Base-by-base conservation (phyloP, 2,329 filamentous ascomycete genomes). In the Colletotrichum cordylinicola region DNA sequence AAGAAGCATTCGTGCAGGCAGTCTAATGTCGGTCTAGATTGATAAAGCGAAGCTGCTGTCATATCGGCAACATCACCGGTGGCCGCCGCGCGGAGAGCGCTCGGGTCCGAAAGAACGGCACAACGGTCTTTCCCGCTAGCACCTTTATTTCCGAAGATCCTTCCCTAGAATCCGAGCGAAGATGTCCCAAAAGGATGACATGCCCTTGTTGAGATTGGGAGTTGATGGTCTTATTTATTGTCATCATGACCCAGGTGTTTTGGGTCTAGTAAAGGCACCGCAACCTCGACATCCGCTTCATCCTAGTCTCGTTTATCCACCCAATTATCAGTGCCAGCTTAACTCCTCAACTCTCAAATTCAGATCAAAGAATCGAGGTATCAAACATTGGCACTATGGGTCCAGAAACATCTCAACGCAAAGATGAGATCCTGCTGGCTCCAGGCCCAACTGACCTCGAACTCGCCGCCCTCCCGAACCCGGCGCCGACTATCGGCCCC, bases 381-480 rank as follows among this genome's bases (percentile, higher is more conserved):
- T 21, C 43, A 24, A 6, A 52, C 6, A 24, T 52, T n/a, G 10
- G 2, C 13, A 52, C 2, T 0, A 52, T 52, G 43, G n/a, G 1
- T 1, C 12, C n/a, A 52, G n/a, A 52, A 1, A 13, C 12, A 13
- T 52, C 43, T 52, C n/a, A 13, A 0, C 0, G n/a, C 0, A 52
- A 52, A 21, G 43, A 52, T 52, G 43, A 52, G 0, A 21, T 13
- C 43, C 43, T 52, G n/a, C n/a, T 52, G 43, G 43, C 43, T 4
- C n/a, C 43, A n/a, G 43, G 43, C n/a, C 43, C 43, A 52, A 52
- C 43, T 21, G 3, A 15, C 1, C 3, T 52, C 43, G 43, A 24
- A 21, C 43, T 52, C n/a, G 43, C 12, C 43, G 43, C 43, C n/a
- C n/a, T 52, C 6, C 43, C 43, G 6, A 16, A n/a, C 43, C n/a